phyloP scores from a whole-genome alignment of 768 basidiomycete genomes.

The Mycena kentingensis region DNA sequence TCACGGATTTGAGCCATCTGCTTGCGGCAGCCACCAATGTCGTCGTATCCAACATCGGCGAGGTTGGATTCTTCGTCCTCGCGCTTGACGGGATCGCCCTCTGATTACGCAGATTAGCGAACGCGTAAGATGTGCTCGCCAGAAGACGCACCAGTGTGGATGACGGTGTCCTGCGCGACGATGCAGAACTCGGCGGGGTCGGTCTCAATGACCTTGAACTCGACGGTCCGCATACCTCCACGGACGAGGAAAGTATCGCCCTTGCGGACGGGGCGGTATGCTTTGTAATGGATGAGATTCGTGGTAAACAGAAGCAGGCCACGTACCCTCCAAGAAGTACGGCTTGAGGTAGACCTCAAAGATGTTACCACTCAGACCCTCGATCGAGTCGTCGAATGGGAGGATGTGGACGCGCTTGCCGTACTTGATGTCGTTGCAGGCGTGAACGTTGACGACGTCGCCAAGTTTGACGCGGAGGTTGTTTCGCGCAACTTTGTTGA shows the following conservation, averaged over 20 bases:
- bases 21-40: conserved; percentile 98
- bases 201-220: conserved; percentile 99
- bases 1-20: conserved; percentile 99
- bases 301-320: neutral
- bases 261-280: conserved; percentile 94
- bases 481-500: conserved; percentile 99
- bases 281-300: conserved; percentile 34
- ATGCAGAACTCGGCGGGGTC: conserved; percentile 99
- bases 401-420: conserved; percentile 96
- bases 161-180: conserved; percentile 98
- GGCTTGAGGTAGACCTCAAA: conserved; percentile 99
- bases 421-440: conserved; percentile 97
- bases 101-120: conserved; percentile 39
- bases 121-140: neutral
- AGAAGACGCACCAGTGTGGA: conserved; percentile 70
- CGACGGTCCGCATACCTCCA: conserved; percentile 97
- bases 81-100: conserved; percentile 98
- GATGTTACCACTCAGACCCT: conserved; percentile 96
- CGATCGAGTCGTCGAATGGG: conserved; percentile 97
- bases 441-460: conserved; percentile 93
- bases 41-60: conserved; percentile 97
- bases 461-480: conserved; percentile 97
- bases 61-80: conserved; percentile 98
- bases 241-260: conserved; percentile 99
- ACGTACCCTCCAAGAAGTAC: conserved; percentile 92